A percentile compares a stretch with the other conserved stretches of the same genome.
Evolutionary conservation across 2,329 filamentous ascomycete species (phyloP).

Genomic region (Stemphylium beticola): DNA sequence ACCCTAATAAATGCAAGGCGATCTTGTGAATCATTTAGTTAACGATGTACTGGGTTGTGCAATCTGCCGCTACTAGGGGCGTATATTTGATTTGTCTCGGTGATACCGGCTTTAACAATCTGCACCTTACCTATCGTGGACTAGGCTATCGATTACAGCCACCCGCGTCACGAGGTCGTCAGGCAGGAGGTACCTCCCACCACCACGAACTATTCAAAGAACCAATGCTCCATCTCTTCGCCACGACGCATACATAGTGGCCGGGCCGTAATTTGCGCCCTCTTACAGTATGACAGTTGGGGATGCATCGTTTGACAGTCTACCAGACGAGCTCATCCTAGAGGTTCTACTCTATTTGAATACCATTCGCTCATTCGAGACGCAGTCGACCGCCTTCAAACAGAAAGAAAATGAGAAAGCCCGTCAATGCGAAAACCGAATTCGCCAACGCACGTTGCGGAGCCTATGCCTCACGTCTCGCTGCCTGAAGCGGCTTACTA

Average conservation of each 20-base stretch:
- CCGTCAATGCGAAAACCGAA: conserved; percentile 33
- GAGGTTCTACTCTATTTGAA: conserved; percentile 21
- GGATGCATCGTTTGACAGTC: conserved; percentile 1
- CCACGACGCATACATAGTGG: not conserved
- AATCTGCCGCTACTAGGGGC: too few species aligned
- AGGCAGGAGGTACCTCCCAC: not conserved
- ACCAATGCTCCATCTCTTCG: not conserved
- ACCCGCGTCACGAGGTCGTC: not conserved
- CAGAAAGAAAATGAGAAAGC: conserved; percentile 19
- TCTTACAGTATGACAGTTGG: not conserved
- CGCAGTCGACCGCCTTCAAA: conserved; percentile 29
- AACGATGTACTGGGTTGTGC: too few species aligned
- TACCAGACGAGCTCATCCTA: conserved; percentile 35
- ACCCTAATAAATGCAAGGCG: conserved; percentile 10
- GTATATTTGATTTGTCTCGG: not conserved
- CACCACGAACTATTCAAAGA: not conserved
- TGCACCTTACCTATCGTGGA: not conserved
- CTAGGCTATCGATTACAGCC: not conserved
- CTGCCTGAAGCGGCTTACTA: conserved; percentile 23
- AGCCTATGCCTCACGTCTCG: conserved; percentile 27
- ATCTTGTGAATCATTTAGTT: not conserved
- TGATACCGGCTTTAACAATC: not conserved
- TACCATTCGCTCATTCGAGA: conserved; percentile 27
- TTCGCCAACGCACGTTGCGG: conserved; percentile 22
- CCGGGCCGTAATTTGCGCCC: too few species aligned